Evolutionary conservation across 2,329 filamentous ascomycete genomes (phyloP).

Genomic region (Endothia cerciana): DNA sequence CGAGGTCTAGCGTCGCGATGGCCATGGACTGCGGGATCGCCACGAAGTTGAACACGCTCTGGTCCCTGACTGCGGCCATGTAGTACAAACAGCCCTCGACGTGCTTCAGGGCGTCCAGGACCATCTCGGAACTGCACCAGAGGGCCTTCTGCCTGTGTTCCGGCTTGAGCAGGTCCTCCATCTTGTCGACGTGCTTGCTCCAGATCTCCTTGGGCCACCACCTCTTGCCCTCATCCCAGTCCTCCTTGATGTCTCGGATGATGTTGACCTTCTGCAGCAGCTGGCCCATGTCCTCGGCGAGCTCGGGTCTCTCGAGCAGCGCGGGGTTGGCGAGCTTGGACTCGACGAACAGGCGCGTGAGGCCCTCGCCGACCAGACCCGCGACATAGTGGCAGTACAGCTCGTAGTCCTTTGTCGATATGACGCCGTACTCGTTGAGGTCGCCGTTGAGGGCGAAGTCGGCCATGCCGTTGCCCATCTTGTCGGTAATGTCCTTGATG

Average conservation of each 20-base stretch:
- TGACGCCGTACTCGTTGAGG: constrained; percentile 76
- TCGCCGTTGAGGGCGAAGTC: constrained; percentile 89
- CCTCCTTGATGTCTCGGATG: constrained; percentile 92
- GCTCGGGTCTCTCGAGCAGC: constrained; percentile 74
- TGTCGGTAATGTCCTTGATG: constrained; percentile 88
- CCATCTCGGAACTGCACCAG: constrained; percentile 90
- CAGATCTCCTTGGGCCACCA: constrained; percentile 98
- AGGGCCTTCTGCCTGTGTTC: constrained; percentile 78
- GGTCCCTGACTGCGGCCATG: constrained; percentile 90
- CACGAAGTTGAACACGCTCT: constrained; percentile 98
- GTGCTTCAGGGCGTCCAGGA: constrained; percentile 84
- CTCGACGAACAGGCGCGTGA: constrained; percentile 88
- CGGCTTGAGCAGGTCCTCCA: constrained; percentile 86
- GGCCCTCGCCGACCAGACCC: constrained; percentile 94
- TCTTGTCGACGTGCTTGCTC: constrained; percentile 90
- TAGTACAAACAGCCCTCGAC: constrained; percentile 96
- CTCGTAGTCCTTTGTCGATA: constrained; percentile 88
- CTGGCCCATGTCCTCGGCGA: constrained; percentile 95
- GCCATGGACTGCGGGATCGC: constrained; percentile 98
- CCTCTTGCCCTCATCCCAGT: constrained; percentile 81
- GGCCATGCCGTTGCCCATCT: constrained; percentile 99
- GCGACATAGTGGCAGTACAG: constrained; percentile 98
- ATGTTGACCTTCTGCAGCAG: constrained; percentile 99
- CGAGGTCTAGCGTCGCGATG: constrained; percentile 88
- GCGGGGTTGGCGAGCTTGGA: constrained; percentile 84